Percentiles rank a stretch among this genome's conserved stretches.
Evolutionary conservation across 768 basidiomycete genomes (phyloP).

Genomic region (Lentinula detonsa): DNA sequence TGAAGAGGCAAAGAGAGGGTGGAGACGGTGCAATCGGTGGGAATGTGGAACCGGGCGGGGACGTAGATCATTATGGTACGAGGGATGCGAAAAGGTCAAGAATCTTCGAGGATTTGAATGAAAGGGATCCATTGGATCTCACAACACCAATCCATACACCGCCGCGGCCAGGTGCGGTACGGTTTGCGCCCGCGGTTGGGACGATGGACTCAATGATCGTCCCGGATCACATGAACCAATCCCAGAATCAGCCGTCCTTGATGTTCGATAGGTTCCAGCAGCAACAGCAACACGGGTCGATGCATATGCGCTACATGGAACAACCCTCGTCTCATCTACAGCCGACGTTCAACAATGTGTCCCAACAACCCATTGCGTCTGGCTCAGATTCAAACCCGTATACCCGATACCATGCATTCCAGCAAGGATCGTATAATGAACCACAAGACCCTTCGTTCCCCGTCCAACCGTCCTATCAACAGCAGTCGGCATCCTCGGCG

Average conservation of each 20-base stretch:
- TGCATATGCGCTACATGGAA: background rate
- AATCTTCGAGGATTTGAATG: conserved; percentile 40
- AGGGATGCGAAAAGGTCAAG: conserved; percentile 55
- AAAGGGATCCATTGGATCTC: conserved; percentile 47
- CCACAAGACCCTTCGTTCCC: background rate
- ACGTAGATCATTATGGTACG: conserved; percentile 28
- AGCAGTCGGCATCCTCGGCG: background rate
- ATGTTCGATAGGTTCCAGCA: conserved; percentile 7
- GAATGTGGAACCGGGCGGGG: conserved; percentile 48
- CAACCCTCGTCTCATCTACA: background rate
- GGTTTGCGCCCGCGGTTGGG: conserved; percentile 35
- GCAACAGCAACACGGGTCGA: background rate
- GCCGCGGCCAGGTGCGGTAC: conserved; percentile 28
- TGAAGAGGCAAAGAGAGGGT: conserved; percentile 66
- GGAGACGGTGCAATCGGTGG: conserved; percentile 40
- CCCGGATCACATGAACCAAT: conserved; percentile 3
- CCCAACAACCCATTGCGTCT: background rate
- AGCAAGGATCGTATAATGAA: background rate
- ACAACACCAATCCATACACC: conserved; percentile 26
- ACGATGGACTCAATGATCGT: conserved; percentile 12
- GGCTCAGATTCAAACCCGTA: background rate
- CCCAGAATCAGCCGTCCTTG: conserved; percentile 5
- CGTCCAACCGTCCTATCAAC: background rate
- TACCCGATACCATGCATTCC: background rate
- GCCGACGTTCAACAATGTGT: background rate